A percentile compares a stretch with the other conserved stretches of the same genome.
These are phyloP conservation scores for Trichoderma koningii DNA, from an alignment of 2,329 filamentous ascomycete species.

Conservation along the genomic window DNA sequence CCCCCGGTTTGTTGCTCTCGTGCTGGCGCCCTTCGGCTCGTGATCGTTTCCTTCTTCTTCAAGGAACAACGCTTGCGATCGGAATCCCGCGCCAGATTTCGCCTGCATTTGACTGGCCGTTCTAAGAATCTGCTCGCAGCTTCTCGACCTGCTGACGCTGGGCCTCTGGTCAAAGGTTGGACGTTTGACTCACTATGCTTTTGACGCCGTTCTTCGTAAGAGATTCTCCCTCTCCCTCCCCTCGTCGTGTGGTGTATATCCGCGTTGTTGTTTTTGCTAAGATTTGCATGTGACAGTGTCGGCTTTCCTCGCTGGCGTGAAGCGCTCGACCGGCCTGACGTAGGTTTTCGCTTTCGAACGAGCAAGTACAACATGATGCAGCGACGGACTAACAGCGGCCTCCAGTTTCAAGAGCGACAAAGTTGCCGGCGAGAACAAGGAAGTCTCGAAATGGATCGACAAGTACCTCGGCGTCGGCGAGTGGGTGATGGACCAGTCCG, in stretches of 20 bases:
- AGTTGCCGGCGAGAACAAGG: constrained; percentile 76
- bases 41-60: neutral
- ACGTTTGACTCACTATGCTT: constrained; percentile 89
- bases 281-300: constrained; percentile 63
- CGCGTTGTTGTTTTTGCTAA: neutral
- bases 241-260: neutral
- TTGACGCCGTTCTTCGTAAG: constrained; percentile 90
- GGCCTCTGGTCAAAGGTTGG: constrained; percentile 79
- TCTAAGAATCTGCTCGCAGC: constrained; percentile 49
- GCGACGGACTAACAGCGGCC: constrained; percentile 32
- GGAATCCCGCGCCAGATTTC: constrained; percentile 27
- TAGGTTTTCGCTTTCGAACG: constrained; percentile 58
- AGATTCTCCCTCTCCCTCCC: neutral
- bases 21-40: constrained; percentile 9
- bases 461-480: constrained; percentile 94
- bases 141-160: constrained; percentile 69
- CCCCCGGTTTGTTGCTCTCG: constrained; percentile 22
- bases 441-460: constrained; percentile 84
- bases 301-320: constrained; percentile 93
- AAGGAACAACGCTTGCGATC: constrained; percentile 30
- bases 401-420: constrained; percentile 86
- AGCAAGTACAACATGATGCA: neutral
- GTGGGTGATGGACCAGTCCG: constrained; percentile 97
- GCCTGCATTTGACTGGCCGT: constrained; percentile 32
- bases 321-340: constrained; percentile 96